A percentile compares a stretch with the other conserved stretches of the same genome.
phyloP scores from a whole-genome alignment of 768 basidiomycete species.

The Royoungia palumana region DNA sequence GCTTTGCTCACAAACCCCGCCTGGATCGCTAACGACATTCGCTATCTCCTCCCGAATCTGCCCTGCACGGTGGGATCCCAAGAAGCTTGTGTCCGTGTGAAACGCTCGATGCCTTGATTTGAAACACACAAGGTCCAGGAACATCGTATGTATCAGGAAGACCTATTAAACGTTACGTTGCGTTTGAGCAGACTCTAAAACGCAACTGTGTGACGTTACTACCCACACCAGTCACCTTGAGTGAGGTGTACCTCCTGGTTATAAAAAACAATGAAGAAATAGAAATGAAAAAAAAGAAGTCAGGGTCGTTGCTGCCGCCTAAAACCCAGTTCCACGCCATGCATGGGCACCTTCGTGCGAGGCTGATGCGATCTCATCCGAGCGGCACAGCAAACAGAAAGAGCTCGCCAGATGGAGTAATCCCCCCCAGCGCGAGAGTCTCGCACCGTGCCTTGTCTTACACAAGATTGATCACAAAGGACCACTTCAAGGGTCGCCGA shows the following conservation, averaged over 20 bases:
- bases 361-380: no score
- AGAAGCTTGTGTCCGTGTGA: slow-evolving; percentile 15
- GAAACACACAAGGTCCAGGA: background rate
- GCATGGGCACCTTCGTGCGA: no score
- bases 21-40: slow-evolving; percentile 4
- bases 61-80: slow-evolving; percentile 5
- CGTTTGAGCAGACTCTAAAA: slow-evolving; percentile 16
- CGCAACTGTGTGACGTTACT: background rate
- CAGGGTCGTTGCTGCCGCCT: no score
- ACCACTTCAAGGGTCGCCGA: slow-evolving; percentile 1
- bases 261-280: no score
- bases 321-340: no score
- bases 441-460: no score
- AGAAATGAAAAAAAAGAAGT: no score
- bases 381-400: no score
- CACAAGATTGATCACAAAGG: background rate
- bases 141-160: background rate
- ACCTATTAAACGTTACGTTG: slow-evolving; percentile 10
- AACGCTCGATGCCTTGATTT: slow-evolving; percentile 1
- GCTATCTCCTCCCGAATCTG: slow-evolving; percentile 7
- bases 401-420: no score
- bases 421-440: no score
- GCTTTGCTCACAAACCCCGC: slow-evolving; percentile 13
- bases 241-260: no score
- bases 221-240: background rate